A percentile compares a stretch with the other conserved stretches of the same genome.
phyloP scores from a whole-genome alignment of 2,329 filamentous ascomycete species.

The Cadophora sp. region DNA sequence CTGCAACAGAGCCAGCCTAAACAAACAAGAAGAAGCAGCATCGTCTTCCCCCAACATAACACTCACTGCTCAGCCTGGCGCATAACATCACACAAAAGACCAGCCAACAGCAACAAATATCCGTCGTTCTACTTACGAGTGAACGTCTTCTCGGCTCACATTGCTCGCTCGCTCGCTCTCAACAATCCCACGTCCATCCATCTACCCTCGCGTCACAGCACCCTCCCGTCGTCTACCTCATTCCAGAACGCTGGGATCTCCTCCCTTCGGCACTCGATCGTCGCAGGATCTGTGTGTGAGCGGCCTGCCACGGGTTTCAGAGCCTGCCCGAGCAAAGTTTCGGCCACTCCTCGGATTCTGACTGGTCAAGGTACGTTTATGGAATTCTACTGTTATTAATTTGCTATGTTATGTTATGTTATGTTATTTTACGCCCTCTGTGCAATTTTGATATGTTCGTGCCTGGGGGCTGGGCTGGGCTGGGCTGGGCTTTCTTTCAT shows the following conservation, averaged over 20 bases:
- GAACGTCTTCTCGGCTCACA: background rate
- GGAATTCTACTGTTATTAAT: too few relatives aligned
- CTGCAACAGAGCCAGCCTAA: conserved; percentile 1
- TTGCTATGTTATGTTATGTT: background rate
- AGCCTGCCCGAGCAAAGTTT: conserved; percentile 1
- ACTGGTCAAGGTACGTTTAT: conserved; percentile 11
- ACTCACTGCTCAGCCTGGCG: background rate
- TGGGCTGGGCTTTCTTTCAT: too few relatives aligned
- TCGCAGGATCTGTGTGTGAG: background rate
- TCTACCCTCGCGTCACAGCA: background rate
- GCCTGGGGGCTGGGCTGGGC: too few relatives aligned
- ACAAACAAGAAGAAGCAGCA: conserved; percentile 8
- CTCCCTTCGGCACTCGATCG: background rate
- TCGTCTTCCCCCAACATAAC: background rate
- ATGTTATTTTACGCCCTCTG: background rate
- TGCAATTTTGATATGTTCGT: too few relatives aligned
- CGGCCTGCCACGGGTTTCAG: background rate
- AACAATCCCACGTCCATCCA: too few relatives aligned
- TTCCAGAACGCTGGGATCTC: conserved; percentile 7
- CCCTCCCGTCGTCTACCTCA: background rate
- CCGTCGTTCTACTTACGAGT: background rate
- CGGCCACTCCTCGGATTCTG: conserved; percentile 2
- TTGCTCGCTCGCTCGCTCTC: background rate
- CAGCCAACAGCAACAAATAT: background rate
- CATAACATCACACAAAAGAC: background rate